A percentile compares a stretch with the other conserved stretches of the same genome.
phyloP scores from a whole-genome alignment of 2,329 filamentous ascomycete genomes.

The Chrysosporium queenslandicum region DNA sequence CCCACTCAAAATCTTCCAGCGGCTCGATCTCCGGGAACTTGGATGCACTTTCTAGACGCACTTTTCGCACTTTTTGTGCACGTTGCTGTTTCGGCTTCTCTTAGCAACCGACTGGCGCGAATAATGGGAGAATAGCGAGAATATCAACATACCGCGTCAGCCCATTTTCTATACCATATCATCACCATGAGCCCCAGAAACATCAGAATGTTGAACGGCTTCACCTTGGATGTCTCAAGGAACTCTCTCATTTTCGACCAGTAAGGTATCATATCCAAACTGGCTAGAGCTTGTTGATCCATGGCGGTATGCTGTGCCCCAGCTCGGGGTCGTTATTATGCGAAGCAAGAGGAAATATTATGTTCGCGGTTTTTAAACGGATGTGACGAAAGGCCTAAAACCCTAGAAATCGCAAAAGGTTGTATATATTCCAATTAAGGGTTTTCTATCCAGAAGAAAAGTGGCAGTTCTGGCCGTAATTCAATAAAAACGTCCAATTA shows the following conservation, averaged over 20 bases:
- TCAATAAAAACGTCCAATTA: background rate
- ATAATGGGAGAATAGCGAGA: background rate
- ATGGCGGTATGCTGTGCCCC: background rate
- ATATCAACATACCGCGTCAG: background rate
- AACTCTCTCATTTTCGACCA: constrained; percentile 7
- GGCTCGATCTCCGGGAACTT: constrained; percentile 24
- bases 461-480: background rate
- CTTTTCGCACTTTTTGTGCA: constrained; percentile 2
- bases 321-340: background rate
- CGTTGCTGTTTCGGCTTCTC: constrained; percentile 1
- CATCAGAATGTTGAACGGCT: constrained; percentile 13
- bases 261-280: constrained; percentile 6
- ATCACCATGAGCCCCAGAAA: constrained; percentile 10
- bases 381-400: too few species aligned
- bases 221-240: background rate
- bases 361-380: too few species aligned
- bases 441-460: background rate
- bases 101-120: background rate
- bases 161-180: constrained; percentile 5
- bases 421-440: background rate
- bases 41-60: constrained; percentile 1
- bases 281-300: background rate
- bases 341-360: too few species aligned
- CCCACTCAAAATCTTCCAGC: constrained; percentile 43
- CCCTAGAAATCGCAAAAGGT: too few species aligned